Conservation (phyloP, 148 eudicot species). For the Chenopodium quinoa region DNA sequence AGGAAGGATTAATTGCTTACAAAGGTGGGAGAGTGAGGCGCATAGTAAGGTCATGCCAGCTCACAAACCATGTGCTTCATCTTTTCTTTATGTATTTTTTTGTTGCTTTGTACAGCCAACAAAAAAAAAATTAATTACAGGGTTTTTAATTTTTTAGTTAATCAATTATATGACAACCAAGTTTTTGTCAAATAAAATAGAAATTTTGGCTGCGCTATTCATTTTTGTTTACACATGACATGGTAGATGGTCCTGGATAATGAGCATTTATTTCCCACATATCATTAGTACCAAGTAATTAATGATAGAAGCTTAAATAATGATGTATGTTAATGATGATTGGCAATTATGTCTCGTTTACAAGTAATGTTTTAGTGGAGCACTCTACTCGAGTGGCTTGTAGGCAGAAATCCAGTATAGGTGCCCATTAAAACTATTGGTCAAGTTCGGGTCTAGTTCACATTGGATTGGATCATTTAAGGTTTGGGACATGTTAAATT, state of each 20-base stretch:
- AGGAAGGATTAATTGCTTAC: conserved; percentile 17
- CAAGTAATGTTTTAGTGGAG: not conserved
- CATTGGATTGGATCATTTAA: too few species aligned
- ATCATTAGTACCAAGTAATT: conserved; percentile 1
- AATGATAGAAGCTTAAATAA: conserved; percentile 12
- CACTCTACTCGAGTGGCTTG: too few species aligned
- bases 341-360: too few species aligned
- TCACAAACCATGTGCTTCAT: conserved; percentile 28
- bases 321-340: not conserved
- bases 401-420: too few species aligned
- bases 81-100: conserved; percentile 6
- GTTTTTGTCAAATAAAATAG: not conserved
- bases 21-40: conserved; percentile 19
- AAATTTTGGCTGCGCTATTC: conserved; percentile 13
- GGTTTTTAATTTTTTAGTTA: not conserved
- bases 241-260: conserved; percentile 15
- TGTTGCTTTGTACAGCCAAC: conserved; percentile 19
- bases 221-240: not conserved
- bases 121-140: conserved; percentile 17
- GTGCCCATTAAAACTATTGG: too few species aligned
- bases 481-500: too few species aligned
- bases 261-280: conserved; percentile 2
- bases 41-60: conserved; percentile 24
- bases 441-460: too few species aligned
- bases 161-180: conserved; percentile 5